Evolutionary conservation across 2,329 filamentous ascomycete genomes (phyloP).

Genomic region (Fusarium pilosicola): DNA sequence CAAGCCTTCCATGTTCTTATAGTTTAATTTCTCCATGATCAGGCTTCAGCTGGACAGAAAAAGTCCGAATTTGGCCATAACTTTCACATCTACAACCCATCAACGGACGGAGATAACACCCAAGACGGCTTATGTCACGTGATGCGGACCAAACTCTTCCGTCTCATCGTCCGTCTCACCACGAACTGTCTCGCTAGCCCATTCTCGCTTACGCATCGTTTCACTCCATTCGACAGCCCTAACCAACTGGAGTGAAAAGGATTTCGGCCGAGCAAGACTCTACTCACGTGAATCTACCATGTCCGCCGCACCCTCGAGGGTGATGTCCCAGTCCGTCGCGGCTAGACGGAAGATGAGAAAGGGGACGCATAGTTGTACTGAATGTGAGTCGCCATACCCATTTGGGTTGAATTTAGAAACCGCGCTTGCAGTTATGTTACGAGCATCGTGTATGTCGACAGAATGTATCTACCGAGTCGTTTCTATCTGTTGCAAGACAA

Average conservation of each 20-base stretch:
- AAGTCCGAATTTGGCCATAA: background rate
- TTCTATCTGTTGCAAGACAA: too few species aligned
- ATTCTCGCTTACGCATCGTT: background rate
- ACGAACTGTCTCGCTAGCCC: background rate
- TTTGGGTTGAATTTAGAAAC: rapidly evolving
- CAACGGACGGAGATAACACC: background rate
- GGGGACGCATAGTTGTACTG: background rate
- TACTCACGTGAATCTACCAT: background rate
- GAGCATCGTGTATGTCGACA: rapidly evolving
- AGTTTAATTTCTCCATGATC: background rate
- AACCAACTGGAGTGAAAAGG: rapidly evolving
- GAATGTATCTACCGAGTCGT: too few species aligned
- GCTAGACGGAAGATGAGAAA: background rate
- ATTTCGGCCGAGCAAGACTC: background rate
- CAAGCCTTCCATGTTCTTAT: background rate
- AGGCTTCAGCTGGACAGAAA: background rate
- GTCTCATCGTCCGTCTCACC: background rate
- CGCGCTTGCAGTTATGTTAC: rapidly evolving
- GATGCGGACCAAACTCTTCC: background rate
- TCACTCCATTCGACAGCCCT: background rate
- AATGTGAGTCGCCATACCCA: background rate
- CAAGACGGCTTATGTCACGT: background rate
- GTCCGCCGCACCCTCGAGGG: background rate
- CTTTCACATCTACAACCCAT: background rate
- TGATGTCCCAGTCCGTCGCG: background rate